Evolutionary conservation across 352 stramenopile species (phyloP).

Genomic region (Elongisporangium undulatum): DNA sequence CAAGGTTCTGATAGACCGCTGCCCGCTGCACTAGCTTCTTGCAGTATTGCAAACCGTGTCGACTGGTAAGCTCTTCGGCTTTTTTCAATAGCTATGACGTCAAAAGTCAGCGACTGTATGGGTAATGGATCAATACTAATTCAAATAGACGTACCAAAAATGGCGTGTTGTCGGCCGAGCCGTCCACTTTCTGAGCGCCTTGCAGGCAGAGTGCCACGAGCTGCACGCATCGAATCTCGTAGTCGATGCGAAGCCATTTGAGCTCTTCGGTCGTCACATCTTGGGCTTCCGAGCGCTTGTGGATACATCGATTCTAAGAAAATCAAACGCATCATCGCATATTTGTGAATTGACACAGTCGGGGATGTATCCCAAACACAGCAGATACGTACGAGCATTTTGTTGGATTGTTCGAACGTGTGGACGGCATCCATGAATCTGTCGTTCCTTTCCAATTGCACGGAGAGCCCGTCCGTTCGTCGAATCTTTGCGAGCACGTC

Average conservation of each 20-base stretch:
- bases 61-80: constrained; percentile 51
- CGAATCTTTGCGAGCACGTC: constrained; percentile 60
- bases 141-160: constrained; percentile 37
- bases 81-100: constrained; percentile 51
- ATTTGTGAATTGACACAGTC: constrained; percentile 2
- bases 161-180: constrained; percentile 42
- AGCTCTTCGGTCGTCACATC: constrained; percentile 49
- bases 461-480: constrained; percentile 42
- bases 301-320: constrained; percentile 53
- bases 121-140: neutral
- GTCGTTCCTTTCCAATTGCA: constrained; percentile 54
- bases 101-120: neutral
- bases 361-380: neutral
- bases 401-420: constrained; percentile 64
- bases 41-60: constrained; percentile 59
- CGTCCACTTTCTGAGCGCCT: constrained; percentile 43
- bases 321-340: neutral
- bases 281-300: constrained; percentile 47
- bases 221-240: constrained; percentile 72
- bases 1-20: constrained; percentile 57
- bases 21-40: constrained; percentile 55
- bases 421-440: constrained; percentile 69
- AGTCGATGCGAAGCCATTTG: constrained; percentile 65
- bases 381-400: constrained; percentile 46
- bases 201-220: constrained; percentile 67